phyloP scores from a whole-genome alignment of 2,329 filamentous ascomycete species.

The Cladosporium phlei region DNA sequence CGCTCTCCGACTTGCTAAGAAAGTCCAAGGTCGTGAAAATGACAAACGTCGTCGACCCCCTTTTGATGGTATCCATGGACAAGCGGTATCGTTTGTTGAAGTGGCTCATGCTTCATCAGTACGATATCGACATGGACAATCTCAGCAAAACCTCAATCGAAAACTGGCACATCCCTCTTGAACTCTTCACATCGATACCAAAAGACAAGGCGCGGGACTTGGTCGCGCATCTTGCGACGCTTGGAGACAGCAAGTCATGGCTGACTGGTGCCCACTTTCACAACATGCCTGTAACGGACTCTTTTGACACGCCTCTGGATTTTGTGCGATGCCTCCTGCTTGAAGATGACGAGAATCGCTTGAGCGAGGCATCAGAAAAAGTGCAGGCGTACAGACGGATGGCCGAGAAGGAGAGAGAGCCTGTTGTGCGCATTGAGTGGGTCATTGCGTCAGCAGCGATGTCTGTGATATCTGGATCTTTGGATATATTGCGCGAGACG shows the following conservation, averaged over 20 bases:
- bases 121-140: neutral
- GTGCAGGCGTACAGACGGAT: neutral
- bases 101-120: constrained; percentile 15
- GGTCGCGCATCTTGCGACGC: neutral
- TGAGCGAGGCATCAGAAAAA: neutral
- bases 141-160: neutral
- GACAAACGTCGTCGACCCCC: no score
- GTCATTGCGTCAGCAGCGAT: neutral
- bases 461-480: constrained; percentile 25
- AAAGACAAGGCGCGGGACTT: neutral
- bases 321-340: neutral
- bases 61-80: neutral
- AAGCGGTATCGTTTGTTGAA: constrained; percentile 8
- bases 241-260: neutral
- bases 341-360: neutral
- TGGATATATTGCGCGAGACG: constrained; percentile 28
- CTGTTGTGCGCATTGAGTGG: neutral
- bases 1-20: neutral
- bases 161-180: neutral
- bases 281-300: no score
- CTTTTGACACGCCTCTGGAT: no score
- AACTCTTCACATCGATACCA: neutral
- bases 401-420: neutral
- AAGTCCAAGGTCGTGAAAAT: neutral
- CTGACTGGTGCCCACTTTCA: neutral